Base-by-base conservation (phyloP, 2,329 filamentous ascomycete genomes). In the Fonsecaea monophora region DNA sequence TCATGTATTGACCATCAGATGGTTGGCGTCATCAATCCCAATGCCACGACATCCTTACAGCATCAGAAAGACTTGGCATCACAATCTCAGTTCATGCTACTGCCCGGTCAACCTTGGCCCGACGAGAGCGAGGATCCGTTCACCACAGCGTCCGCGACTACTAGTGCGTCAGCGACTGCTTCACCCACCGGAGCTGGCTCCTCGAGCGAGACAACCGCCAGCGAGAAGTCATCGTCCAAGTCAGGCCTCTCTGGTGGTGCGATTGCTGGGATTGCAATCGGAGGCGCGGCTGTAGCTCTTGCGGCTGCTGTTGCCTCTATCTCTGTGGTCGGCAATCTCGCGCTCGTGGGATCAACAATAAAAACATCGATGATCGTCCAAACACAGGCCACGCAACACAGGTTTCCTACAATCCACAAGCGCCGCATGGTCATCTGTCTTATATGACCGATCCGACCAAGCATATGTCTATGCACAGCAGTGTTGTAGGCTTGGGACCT, bases 1-100 rank as follows among this genome's bases (percentile, higher is more conserved):
- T 91, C 89, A 1, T 94, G 91, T 73, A 82, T 83, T 2, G 76
- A 79, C 2, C 84, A 89, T 53, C 83, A 86, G 25, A 94, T 94
- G 91, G 84, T 94, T 15, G 91, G 90, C 2, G 89, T 86, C 1
- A 89, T 94, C 71, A 94, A 94, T 73, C 85, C 89, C 6, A 73
- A 72, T 58, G 67, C 66, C 40, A 68, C 57, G 18, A 67, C 67
- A n/a, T 70, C 65, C 9, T 21, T 73, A 53, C 65, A 62, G 42
- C 38, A 64, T 8, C 71, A 73, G 35, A 67, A 68, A 59, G 45
- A 71, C 21, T 37, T 70, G n/a, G 71, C 71, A 7, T 32, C 56
- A 10, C 32, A 68, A 6, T 67, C 67, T 8, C 59, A 61, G 12
- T 71, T 73, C 64, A 68, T 70, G 62, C 54, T 73, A 7, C 62